phyloP scores from a whole-genome alignment of 495 filamentous ascomycete species.

The Daldinia vernicosa region DNA sequence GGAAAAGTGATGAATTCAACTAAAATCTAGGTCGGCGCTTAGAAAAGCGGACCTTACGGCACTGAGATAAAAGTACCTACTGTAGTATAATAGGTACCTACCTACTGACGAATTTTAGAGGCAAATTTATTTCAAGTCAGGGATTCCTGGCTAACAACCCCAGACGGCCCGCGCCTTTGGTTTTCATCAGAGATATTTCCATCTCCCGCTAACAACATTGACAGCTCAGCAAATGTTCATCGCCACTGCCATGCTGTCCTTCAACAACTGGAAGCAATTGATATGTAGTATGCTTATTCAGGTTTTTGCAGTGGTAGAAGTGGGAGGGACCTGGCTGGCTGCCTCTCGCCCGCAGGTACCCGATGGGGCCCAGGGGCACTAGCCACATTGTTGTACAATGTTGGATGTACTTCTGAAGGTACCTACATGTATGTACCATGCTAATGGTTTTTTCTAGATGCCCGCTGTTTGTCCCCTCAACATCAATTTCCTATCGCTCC shows the following conservation, averaged over 20 bases:
- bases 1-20: conserved; percentile 13
- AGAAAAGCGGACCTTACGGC: conserved; percentile 21
- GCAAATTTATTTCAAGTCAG: conserved; percentile 24
- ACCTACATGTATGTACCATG: conserved; percentile 15
- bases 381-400: conserved; percentile 26
- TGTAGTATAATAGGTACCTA: conserved; percentile 1
- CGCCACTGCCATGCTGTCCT: conserved; percentile 42
- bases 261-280: conserved; percentile 19
- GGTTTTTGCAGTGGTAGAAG: conserved; percentile 5
- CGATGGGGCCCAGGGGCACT: conserved; percentile 28
- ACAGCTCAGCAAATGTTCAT: conserved; percentile 11
- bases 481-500: conserved; percentile 4
- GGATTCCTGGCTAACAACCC: conserved; percentile 38
- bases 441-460: background rate
- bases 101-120: conserved; percentile 11
- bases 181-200: conserved; percentile 14
- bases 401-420: background rate
- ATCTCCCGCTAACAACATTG: background rate
- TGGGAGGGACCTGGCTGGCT: conserved; percentile 21
- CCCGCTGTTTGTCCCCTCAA: background rate
- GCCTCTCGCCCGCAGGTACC: conserved; percentile 40
- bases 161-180: conserved; percentile 39
- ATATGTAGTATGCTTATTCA: background rate
- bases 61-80: conserved; percentile 5
- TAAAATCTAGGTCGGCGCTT: conserved; percentile 26